Base-by-base conservation (phyloP, 768 basidiomycete species). In the Ramaria rubella region DNA sequence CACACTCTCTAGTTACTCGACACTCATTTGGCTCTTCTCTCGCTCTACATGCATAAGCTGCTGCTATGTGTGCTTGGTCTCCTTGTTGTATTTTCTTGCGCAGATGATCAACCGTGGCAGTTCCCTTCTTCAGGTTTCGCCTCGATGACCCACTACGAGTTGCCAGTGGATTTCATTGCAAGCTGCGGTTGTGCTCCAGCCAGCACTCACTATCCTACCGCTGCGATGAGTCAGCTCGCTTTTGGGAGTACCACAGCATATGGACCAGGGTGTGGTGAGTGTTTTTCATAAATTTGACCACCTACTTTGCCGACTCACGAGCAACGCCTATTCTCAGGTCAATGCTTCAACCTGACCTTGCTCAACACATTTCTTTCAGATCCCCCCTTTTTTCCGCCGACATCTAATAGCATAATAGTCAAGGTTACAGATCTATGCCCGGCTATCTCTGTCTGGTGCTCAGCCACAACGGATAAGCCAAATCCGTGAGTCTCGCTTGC, bases 341-440 rank as follows among this genome's bases (percentile, higher is more conserved):
- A 75, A 52, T 92, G 90, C 75, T 91, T 92, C 69, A 83, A 84
- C 49, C 69, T 92, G 57, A 86, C 87, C 0, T 75, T 92, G 24
- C 62, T 88, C 43, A 82, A 88, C 62, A 81, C 87, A 4, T 82
- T 85, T 63, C 72, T 76, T 19, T 75, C 82, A 0, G 72, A 77
- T 40, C 89, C 89, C 7, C 86, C 82, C 0, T 93, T 87, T 68
- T 79, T 79, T 62, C 88, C 88, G 2, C 63, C 77, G 27, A 71
- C 72, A 27, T 72, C 75, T 9, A 85, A 81, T 54, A 82, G 78
- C 38, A 71, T 90, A 14, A 78, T 87, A 23, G 72, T 92, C 50
- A 93, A 93, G 69, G 70, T 93, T 40, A 90, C 86, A 3, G 90
- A 92, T 67, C 68, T 89, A 19, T 93, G 90, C 65, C 89, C 90